Evolutionary conservation across 768 basidiomycete species (phyloP).

Genomic region (Austroboletus eburneus): DNA sequence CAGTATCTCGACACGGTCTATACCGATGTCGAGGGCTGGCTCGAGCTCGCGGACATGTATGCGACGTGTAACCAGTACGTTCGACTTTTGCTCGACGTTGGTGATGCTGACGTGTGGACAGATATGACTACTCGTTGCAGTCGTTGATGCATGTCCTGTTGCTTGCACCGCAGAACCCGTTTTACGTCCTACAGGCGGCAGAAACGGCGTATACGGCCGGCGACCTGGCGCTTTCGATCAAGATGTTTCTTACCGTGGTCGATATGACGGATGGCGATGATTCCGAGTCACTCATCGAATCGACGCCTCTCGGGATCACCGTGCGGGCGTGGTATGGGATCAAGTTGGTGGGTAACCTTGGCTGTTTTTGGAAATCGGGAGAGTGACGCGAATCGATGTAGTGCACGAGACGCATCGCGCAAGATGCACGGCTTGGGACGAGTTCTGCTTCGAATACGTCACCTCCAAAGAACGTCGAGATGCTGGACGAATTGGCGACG

Average conservation of each 20-base stretch:
- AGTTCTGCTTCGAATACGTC: slow-evolving; percentile 56
- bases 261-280: slow-evolving; percentile 72
- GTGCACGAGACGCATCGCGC: slow-evolving; percentile 58
- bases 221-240: slow-evolving; percentile 71
- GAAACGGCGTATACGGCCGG: slow-evolving; percentile 83
- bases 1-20: slow-evolving; percentile 83
- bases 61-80: slow-evolving; percentile 68
- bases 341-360: slow-evolving; percentile 57
- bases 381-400: slow-evolving; percentile 23
- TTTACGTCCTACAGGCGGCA: slow-evolving; percentile 77
- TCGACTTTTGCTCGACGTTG: neutral
- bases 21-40: slow-evolving; percentile 83
- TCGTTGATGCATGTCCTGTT: slow-evolving; percentile 78
- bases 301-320: slow-evolving; percentile 46
- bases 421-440: slow-evolving; percentile 35
- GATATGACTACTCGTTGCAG: slow-evolving; percentile 70
- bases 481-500: slow-evolving; percentile 68
- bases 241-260: slow-evolving; percentile 71
- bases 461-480: slow-evolving; percentile 48
- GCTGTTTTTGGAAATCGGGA: neutral
- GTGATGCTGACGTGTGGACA: slow-evolving; percentile 26
- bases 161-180: slow-evolving; percentile 82
- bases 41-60: slow-evolving; percentile 81
- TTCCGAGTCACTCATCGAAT: slow-evolving; percentile 47
- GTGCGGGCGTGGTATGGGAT: slow-evolving; percentile 82